Base-by-base conservation (phyloP, 2,329 filamentous ascomycete species). In the Sphaceloma murrayae region DNA sequence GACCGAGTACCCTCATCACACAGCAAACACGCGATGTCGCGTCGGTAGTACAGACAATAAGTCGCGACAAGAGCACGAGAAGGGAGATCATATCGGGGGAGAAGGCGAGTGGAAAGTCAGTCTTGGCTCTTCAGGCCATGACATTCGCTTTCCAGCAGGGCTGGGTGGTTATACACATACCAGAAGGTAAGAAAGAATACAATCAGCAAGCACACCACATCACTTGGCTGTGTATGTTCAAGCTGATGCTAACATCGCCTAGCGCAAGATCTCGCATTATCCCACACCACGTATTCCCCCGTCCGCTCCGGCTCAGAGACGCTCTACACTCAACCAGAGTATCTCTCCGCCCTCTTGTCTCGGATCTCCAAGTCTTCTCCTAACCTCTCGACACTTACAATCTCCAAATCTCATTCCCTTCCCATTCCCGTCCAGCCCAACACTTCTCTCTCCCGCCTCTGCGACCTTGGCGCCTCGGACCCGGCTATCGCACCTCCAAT, bases 151-250 rank as follows among this genome's bases (percentile, higher is more conserved):
- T 89, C 52, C 61, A 88, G 56, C 85, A 86, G 61, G 74, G 82
- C 19, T 96, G 88, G 86, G 72, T 94, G 33, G 87, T 96, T 34
- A 73, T 98, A 47, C 82, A 85, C 57, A 73, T 96, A 42, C 88
- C 91, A 27, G 87, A 98, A 67, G 83, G 88, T 93, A 70, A 55
- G 29, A 38, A n/a, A n/a, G n/a, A n/a, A n/a, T n/a, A n/a, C n/a
- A n/a, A n/a, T n/a, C n/a, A n/a, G 27, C 11, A 14, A 14, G n/a
- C 17, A 11, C 14, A 10, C 14, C 18, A 31, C 22, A 17, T 16
- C 19, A 51, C 10, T 51, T 57, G 45, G 59, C 44, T 36, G 17
- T 29, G 40, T 16, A 19, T 45, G 21, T 13, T 26, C 19, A 22
- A 16, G 5, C 4, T 16, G 17, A 36, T 6, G 34, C 57, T 61